Conservation (phyloP, 1,139 yeast species). For the Lodderomyces metapsilosis region DNA sequence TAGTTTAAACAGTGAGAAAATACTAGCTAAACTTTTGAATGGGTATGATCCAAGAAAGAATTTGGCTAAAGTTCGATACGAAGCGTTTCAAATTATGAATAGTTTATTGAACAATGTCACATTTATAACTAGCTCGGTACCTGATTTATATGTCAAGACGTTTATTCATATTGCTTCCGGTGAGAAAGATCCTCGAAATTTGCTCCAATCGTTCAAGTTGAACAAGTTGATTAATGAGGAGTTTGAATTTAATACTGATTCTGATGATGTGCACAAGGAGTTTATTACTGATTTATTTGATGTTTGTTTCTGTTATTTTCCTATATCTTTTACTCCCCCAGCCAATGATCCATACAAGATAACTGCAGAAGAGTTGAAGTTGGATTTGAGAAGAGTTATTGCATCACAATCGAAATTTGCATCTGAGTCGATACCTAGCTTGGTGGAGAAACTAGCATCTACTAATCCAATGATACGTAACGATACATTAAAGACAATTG, state of each 20-base stretch:
- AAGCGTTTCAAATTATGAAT: constrained; percentile 53
- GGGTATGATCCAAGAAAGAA: constrained; percentile 59
- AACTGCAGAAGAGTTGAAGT: constrained; percentile 69
- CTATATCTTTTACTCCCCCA: constrained; percentile 93
- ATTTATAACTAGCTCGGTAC: constrained; percentile 15
- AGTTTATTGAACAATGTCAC: constrained; percentile 23
- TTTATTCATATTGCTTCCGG: constrained; percentile 74
- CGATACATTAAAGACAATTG: constrained; percentile 69
- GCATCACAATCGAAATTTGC: constrained; percentile 67
- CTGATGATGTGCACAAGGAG: constrained; percentile 47
- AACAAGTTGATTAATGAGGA: constrained; percentile 48
- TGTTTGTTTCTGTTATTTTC: constrained; percentile 90
- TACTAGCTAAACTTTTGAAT: constrained; percentile 43
- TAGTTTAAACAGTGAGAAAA: constrained; percentile 25
- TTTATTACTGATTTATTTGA: constrained; percentile 67
- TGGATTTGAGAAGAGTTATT: constrained; percentile 56
- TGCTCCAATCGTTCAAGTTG: constrained; percentile 66
- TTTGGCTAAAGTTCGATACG: constrained; percentile 64
- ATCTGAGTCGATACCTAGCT: constrained; percentile 69
- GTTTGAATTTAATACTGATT: constrained; percentile 37
- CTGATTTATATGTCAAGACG: constrained; percentile 47
- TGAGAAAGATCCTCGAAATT: constrained; percentile 91
- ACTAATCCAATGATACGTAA: constrained; percentile 74
- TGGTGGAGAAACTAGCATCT: constrained; percentile 82
- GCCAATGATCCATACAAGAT: constrained; percentile 86